These are phyloP conservation scores for Aspergillus cristatus DNA, from an alignment of 495 filamentous ascomycete genomes.

Conservation along the genomic window DNA sequence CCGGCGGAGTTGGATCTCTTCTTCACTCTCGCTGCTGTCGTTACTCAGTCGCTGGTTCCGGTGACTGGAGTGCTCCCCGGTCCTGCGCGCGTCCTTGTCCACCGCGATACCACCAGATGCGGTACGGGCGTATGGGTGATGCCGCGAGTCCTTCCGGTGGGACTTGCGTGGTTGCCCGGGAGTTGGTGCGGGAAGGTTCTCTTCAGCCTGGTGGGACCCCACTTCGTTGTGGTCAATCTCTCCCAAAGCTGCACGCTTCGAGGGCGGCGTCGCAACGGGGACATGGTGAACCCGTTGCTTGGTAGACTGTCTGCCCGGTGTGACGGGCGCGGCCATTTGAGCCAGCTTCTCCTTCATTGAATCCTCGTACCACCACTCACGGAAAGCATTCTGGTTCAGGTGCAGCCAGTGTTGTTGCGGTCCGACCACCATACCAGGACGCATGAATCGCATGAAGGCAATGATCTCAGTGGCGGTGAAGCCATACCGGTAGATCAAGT, in stretches of 20 bases:
- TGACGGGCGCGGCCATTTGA: constrained; percentile 55
- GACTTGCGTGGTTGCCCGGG: constrained; percentile 93
- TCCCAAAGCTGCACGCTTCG: constrained; percentile 71
- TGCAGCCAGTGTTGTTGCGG: constrained; percentile 99
- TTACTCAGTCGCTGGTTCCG: constrained; percentile 28
- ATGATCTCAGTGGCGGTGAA: constrained; percentile 98
- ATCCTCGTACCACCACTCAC: constrained; percentile 97
- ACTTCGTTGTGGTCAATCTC: constrained; percentile 78
- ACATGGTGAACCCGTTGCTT: constrained; percentile 47
- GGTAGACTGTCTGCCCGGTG: constrained; percentile 59
- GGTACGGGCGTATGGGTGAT: constrained; percentile 45
- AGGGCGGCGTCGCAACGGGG: constrained; percentile 72
- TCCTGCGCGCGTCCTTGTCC: constrained; percentile 24
- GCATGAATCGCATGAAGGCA: constrained; percentile 99
- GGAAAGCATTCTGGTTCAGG: constrained; percentile 90
- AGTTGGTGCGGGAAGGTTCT: constrained; percentile 87
- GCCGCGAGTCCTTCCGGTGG: constrained; percentile 50
- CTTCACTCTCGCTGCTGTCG: constrained; percentile 60
- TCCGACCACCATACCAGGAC: constrained; percentile 97
- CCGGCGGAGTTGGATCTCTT: constrained; percentile 67
- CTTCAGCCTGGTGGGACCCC: constrained; percentile 50
- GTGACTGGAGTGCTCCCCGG: constrained; percentile 31
- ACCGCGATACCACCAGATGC: constrained; percentile 30
- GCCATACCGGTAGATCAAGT: constrained; percentile 95
- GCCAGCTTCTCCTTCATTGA: constrained; percentile 59